A percentile compares a stretch with the other conserved stretches of the same genome.
These are phyloP conservation scores for Cicer pinnatifidum DNA, from an alignment of 306 rosid genomes.

Conservation along the genomic window DNA sequence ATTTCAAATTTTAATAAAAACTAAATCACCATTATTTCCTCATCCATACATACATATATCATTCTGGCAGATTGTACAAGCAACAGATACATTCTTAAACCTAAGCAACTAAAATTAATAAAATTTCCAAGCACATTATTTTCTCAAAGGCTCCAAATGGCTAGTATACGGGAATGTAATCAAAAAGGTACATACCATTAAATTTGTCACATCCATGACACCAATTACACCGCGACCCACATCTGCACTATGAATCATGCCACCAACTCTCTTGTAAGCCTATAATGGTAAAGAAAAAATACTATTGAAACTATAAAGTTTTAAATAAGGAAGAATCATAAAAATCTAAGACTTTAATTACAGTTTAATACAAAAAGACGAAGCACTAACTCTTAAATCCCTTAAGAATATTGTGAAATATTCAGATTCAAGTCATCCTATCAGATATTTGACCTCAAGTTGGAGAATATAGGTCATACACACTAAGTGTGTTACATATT, in stretches of 20 bases:
- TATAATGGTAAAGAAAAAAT: constrained; percentile 35
- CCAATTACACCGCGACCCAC: constrained; percentile 66
- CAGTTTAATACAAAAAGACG: neutral
- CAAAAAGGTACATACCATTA: constrained; percentile 51
- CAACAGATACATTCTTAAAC: neutral
- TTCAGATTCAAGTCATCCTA: neutral
- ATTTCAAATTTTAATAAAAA: constrained; percentile 11
- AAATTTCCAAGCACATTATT: neutral
- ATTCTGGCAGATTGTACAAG: constrained; percentile 11
- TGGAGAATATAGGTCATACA: neutral
- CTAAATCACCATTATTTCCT: neutral
- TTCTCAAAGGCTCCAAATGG: constrained; percentile 28
- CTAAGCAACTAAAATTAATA: constrained; percentile 19
- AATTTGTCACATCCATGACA: constrained; percentile 59
- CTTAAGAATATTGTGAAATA: neutral
- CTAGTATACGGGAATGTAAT: constrained; percentile 9
- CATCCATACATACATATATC: too few species aligned
- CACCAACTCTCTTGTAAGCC: constrained; percentile 75
- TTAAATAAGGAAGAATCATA: constrained; percentile 4
- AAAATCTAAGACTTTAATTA: neutral
- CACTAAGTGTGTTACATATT: neutral
- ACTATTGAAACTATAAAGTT: neutral
- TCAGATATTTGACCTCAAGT: neutral
- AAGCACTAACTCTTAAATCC: constrained; percentile 7
- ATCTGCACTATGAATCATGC: constrained; percentile 60